Base-by-base conservation (phyloP, 2,329 filamentous ascomycete species). In the Metarhizium humberi region DNA sequence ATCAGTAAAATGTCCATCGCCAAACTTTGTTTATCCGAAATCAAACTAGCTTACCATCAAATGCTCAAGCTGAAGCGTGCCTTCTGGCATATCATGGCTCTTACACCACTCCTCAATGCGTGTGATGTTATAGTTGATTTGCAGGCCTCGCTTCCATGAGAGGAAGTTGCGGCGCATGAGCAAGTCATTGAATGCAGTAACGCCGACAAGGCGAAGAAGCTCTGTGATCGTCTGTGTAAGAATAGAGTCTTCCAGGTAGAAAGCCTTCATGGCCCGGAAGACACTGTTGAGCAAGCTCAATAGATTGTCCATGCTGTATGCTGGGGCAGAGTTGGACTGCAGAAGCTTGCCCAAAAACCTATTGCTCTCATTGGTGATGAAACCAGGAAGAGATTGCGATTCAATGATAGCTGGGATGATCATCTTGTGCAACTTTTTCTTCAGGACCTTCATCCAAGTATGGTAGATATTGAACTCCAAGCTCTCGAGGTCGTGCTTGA, bases 81-180 rank as follows among this genome's bases (percentile, higher is more conserved):
- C 94, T 73, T 99, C 92, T 1, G 94, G 94, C 92, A 99, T 97
- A 64, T 97, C 94, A 71, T 99, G 95, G 67, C 92, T 96, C 84
- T 99, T 99, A 76, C 94, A 99, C 94, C 94, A 99, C 74, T 99
- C 94, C 72, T 99, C 94, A 60, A 99, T 99, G 56, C 94, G 85
- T 29, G 94, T 99, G 71, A 99, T 99, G 76, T 99, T 99, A 79
- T 99, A 99, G 76, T 99, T 99, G 76, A 99, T 99, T 73, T 99
- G 94, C 54, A 99, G 82, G 64, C 94, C 94, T 71, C 94, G 90
- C 79, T 99, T 99, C 94, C 94, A 99, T 0, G 92, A 96, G 56
- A 99, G 82, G 82, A 99, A 99, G 73, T 97, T 97, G 64, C 94
- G 84, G 65, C 94, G 85, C 92, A 99, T 96, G 62, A 99, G 81